These are phyloP conservation scores for Aspergillus aculeatus DNA, from an alignment of 2,329 filamentous ascomycete genomes.

Conservation along the genomic window DNA sequence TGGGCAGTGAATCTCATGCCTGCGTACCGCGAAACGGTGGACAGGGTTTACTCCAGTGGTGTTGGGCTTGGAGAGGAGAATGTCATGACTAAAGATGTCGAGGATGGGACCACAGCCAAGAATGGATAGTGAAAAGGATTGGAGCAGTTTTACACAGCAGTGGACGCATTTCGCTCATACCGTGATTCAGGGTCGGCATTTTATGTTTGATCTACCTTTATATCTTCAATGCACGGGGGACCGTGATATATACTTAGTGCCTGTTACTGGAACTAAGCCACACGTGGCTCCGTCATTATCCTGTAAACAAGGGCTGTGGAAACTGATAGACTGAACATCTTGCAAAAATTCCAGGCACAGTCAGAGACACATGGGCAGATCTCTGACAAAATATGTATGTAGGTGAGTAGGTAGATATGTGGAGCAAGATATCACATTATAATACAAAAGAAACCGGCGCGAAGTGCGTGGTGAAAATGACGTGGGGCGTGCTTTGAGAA, in stretches of 20 bases:
- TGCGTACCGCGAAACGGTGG: slow-evolving; percentile 61
- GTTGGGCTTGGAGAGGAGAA: slow-evolving; percentile 42
- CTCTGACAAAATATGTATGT: not conserved
- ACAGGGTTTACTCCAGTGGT: slow-evolving; percentile 51
- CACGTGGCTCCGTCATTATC: too few relatives aligned
- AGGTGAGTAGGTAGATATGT: not conserved
- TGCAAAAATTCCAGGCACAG: too few relatives aligned
- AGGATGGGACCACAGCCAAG: slow-evolving; percentile 1
- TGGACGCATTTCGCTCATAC: slow-evolving; percentile 13
- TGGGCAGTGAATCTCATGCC: slow-evolving; percentile 66
- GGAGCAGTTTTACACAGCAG: not conserved
- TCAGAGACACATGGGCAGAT: not conserved
- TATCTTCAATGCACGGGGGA: too few relatives aligned
- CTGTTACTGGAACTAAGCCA: too few relatives aligned
- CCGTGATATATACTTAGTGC: too few relatives aligned
- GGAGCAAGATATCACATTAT: not conserved
- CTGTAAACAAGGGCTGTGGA: too few relatives aligned
- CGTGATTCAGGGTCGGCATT: not conserved
- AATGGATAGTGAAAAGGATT: slow-evolving; percentile 7
- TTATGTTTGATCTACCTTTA: too few relatives aligned
- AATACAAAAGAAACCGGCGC: not conserved
- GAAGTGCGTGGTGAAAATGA: not conserved
- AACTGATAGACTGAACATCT: too few relatives aligned
- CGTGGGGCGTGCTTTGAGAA: not conserved
- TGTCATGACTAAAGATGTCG: slow-evolving; percentile 18